Evolutionary conservation across 169 alveolate genomes (phyloP).

Genomic region (Pseudocohnilembus persalinus): DNA sequence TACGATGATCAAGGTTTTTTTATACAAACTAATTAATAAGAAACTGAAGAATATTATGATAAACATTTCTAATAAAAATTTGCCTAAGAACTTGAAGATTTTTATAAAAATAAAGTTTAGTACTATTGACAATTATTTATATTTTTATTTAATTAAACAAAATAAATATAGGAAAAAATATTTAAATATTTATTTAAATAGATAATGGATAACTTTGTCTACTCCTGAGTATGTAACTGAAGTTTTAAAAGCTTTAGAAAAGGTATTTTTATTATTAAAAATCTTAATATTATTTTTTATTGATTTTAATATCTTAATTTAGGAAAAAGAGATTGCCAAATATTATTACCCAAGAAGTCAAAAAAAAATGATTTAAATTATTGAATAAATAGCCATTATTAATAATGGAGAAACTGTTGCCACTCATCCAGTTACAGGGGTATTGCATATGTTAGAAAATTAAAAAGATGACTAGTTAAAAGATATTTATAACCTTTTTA

Average conservation of each 20-base stretch:
- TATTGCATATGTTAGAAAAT: constrained; percentile 11
- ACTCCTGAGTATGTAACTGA: constrained; percentile 2
- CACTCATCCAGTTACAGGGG: constrained; percentile 7
- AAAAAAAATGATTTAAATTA: constrained; percentile 6
- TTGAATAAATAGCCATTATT: constrained; percentile 8
- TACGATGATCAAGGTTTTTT: background rate
- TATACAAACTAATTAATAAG: background rate
- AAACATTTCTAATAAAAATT: constrained; percentile 18
- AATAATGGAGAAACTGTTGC: constrained; percentile 2
- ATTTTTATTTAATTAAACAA: background rate
- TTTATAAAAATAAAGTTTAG: background rate
- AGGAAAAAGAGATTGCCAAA: constrained; percentile 23
- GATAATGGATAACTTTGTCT: constrained; percentile 8
- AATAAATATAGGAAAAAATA: background rate
- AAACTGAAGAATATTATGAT: constrained; percentile 15
- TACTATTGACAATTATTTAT: background rate
- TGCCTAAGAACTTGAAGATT: constrained; percentile 13
- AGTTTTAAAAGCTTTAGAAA: constrained; percentile 10
- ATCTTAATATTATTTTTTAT: background rate
- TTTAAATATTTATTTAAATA: background rate
- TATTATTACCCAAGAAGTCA: background rate
- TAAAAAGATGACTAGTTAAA: constrained; percentile 5
- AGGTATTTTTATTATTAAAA: background rate
- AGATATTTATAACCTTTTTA: constrained; percentile 10
- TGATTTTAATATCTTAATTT: no score